phyloP scores from a whole-genome alignment of 2,329 filamentous ascomycete genomes.

The Orbilia blumenaviensis region DNA sequence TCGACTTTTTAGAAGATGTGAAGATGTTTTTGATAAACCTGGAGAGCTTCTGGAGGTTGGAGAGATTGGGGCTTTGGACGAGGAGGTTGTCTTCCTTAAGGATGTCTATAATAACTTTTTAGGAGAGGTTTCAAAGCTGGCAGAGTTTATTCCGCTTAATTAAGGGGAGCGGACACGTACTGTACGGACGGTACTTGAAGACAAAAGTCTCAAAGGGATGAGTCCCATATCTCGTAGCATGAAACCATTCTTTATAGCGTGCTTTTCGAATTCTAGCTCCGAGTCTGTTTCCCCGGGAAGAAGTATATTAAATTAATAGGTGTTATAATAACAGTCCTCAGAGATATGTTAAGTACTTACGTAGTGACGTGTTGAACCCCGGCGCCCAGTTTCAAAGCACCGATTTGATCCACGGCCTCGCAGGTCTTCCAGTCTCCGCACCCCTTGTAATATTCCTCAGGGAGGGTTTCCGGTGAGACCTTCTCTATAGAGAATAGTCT shows the following conservation, averaged over 20 bases:
- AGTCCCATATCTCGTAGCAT: too few relatives aligned
- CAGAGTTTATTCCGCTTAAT: background rate
- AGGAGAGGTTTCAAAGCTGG: background rate
- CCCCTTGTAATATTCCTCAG: background rate
- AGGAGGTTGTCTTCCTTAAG: constrained; percentile 21
- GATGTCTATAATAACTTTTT: background rate
- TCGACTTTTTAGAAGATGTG: background rate
- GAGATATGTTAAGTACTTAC: constrained; percentile 8
- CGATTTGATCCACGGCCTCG: constrained; percentile 36
- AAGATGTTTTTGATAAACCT: background rate
- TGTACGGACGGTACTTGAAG: constrained; percentile 27
- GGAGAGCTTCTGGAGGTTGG: background rate
- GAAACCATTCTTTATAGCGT: too few relatives aligned
- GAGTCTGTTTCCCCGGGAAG: too few relatives aligned
- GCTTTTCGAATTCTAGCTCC: too few relatives aligned
- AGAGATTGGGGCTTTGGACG: background rate
- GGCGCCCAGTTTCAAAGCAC: constrained; percentile 21
- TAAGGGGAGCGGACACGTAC: background rate
- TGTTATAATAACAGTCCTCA: too few relatives aligned
- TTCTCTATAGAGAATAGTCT: background rate
- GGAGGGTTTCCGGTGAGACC: background rate
- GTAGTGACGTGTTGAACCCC: constrained; percentile 29
- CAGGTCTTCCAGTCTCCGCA: constrained; percentile 36
- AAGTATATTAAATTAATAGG: too few relatives aligned
- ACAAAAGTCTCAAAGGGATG: constrained; percentile 42